Evolutionary conservation across 2,329 filamentous ascomycete species (phyloP).

Genomic region (Colletotrichum coccodes): DNA sequence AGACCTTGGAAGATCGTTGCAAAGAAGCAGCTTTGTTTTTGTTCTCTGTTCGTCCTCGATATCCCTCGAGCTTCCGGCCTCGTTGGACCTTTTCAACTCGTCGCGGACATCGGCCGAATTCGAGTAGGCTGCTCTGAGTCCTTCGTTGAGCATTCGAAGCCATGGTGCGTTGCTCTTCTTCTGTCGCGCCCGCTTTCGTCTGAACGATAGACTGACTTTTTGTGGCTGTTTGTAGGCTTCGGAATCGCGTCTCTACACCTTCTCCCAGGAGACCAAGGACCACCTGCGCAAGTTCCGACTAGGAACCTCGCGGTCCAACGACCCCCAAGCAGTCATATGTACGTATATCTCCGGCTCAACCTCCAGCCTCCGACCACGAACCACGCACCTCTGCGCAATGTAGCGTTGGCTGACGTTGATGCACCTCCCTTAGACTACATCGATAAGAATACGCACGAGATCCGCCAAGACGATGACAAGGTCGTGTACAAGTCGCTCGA

Average conservation of each 20-base stretch:
- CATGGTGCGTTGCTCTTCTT: constrained; percentile 15
- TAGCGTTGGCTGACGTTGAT: not conserved
- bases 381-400: not conserved
- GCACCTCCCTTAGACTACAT: constrained; percentile 76
- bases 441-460: constrained; percentile 90
- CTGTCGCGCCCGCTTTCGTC: not conserved
- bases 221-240: constrained; percentile 61
- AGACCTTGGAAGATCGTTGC: not conserved
- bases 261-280: constrained; percentile 89
- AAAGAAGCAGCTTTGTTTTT: not conserved
- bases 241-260: constrained; percentile 90
- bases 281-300: constrained; percentile 95
- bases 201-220: constrained; percentile 15
- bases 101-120: not conserved
- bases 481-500: constrained; percentile 82
- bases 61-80: not conserved
- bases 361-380: not conserved
- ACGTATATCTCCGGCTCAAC: constrained; percentile 57
- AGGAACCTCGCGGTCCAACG: constrained; percentile 85
- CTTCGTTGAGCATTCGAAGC: not conserved
- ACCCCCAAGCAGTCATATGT: constrained; percentile 95
- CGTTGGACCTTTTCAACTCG: not conserved
- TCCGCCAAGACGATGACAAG: constrained; percentile 82
- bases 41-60: too few species aligned
- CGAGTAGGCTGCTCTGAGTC: not conserved